Percentiles rank a stretch among this genome's conserved stretches.
Conservation (phyloP, 257 asterid genomes). For the Solanum rostratum region DNA sequence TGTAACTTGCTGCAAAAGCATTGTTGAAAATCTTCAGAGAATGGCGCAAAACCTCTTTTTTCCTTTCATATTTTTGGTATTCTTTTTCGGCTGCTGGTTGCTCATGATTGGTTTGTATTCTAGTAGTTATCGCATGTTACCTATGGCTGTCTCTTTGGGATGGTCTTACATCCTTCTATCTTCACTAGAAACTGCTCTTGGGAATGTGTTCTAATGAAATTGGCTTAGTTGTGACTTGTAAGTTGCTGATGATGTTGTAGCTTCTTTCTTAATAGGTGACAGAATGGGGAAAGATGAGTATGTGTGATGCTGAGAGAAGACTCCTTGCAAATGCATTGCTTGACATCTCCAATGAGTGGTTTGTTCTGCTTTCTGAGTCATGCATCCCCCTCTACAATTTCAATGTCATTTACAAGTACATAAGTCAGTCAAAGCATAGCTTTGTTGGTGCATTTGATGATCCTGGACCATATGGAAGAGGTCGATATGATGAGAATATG, state of each 20-base stretch:
- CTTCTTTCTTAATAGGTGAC: constrained; percentile 12
- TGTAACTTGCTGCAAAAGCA: not conserved
- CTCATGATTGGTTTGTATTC: not conserved
- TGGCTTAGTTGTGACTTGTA: not conserved
- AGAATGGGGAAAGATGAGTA: constrained; percentile 42
- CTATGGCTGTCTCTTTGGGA: not conserved
- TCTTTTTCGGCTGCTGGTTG: not conserved
- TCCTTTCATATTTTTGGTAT: not conserved
- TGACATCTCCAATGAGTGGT: constrained; percentile 36
- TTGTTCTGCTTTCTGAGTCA: constrained; percentile 37
- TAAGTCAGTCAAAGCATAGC: constrained; percentile 28
- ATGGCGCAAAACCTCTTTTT: not conserved
- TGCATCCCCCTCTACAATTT: constrained; percentile 43
- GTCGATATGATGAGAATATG: constrained; percentile 24
- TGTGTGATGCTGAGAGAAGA: constrained; percentile 47
- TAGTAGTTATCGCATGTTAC: not conserved
- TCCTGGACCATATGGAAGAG: constrained; percentile 41
- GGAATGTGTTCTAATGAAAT: not conserved
- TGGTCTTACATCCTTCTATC: not conserved
- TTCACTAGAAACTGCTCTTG: not conserved
- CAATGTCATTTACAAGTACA: constrained; percentile 22
- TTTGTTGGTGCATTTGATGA: constrained; percentile 43
- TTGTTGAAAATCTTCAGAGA: not conserved
- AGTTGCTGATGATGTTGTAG: not conserved
- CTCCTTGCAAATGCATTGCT: constrained; percentile 43